Base-by-base conservation (phyloP, 371 early-diverging fungal species). In the Mycotypha africana region DNA sequence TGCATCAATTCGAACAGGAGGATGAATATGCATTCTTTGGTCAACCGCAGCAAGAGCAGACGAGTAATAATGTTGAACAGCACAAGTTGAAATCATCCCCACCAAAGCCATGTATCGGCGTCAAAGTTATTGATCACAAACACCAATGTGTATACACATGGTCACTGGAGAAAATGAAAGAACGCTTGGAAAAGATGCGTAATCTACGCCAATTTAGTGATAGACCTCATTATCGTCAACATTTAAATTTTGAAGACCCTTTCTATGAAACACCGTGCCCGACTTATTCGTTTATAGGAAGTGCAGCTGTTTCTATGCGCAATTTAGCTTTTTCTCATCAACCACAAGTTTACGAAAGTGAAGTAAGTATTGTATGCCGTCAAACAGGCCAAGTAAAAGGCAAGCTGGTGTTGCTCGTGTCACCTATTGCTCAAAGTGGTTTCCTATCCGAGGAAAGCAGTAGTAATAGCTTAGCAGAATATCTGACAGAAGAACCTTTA, bases 81-180 rank as follows among this genome's bases (percentile, higher is more conserved):
- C 7, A 33, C n/a, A 8, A 5, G 5, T 28, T 5, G 60, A 78
- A 11, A 47, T 65, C 23, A 50, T 43, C 4, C 44, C 56, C 10
- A 58, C 62, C 24, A 71, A 33, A 76, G 23, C 82, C 85, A 0
- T 78, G 78, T 26, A 71, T 86, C 14, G 88, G 76, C 1, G 67
- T 90, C 28, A 75, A 78, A 31, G 88, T 88, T 1, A 73, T 86
- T 35, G 90, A 90, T 49, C 67, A 65, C 17, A 76, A 82, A 16
- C 76, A 90, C 52, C 70, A 79, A 10, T 63, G 75, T n/a, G 62
- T 85, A 30, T 89, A 91, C 53, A 46, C 80, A 2, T 91, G 91
- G 91, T 79, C 89, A 0, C 56, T 90, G 3, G 79, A 73, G 9
- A 76, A 76, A 26, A 74, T 93, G 24, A 79, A 74, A 34, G 49